Evolutionary conservation across 2,329 filamentous ascomycete genomes (phyloP).

Genomic region (Pezicula radicicola): DNA sequence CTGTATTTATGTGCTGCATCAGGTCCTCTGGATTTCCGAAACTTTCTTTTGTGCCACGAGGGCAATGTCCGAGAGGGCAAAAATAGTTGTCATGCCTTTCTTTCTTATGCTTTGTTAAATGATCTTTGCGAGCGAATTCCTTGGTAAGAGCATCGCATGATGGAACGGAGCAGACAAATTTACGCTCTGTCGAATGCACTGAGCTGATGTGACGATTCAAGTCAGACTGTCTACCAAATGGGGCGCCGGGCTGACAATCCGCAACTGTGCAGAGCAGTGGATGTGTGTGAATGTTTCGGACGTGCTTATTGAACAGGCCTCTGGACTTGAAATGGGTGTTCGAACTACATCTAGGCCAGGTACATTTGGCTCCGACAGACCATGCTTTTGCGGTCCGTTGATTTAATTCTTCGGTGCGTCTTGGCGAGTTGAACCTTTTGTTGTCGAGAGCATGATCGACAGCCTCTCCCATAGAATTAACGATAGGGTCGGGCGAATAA

Average conservation of each 20-base stretch:
- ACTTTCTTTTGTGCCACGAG: no score
- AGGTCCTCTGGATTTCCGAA: no score
- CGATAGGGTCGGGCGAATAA: background rate
- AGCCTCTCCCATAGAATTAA: no score
- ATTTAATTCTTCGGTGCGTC: no score
- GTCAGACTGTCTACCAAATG: no score
- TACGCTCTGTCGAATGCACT: background rate
- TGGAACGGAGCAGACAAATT: background rate
- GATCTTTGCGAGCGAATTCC: background rate
- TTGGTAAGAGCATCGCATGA: background rate
- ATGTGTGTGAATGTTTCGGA: background rate
- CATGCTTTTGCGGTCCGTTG: no score
- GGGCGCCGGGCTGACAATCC: no score
- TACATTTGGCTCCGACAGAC: background rate
- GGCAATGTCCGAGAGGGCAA: background rate
- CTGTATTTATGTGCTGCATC: no score
- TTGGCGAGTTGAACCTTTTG: background rate
- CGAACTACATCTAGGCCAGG: background rate
- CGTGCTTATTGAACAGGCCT: background rate
- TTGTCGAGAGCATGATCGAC: background rate
- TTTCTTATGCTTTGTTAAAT: background rate
- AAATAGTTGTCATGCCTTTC: constrained; percentile 1
- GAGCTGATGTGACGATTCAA: no score
- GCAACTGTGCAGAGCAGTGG: no score
- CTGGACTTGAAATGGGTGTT: no score